Base-by-base conservation (phyloP, 345 rosid genomes). In the Gossypium ekmanianum region DNA sequence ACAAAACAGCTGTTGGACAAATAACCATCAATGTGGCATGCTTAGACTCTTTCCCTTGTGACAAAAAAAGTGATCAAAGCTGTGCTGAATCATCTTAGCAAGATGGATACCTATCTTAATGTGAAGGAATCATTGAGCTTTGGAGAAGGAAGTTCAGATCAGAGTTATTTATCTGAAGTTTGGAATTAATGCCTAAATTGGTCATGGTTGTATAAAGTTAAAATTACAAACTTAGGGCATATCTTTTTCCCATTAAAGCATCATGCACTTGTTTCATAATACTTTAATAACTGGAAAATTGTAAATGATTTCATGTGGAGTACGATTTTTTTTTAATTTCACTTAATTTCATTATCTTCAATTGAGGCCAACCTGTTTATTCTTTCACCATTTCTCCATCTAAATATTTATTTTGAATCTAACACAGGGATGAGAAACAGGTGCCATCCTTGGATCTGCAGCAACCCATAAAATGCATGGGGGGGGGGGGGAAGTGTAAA, bases 151-250 rank as follows among this genome's bases (percentile, higher is more conserved):
- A 75, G 79, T 22, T 75, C 77, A 9, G 84, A 68, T 14, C 56
- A 82, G 39, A 84, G 84, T 74, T 79, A 75, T 61, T 68, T 82
- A 50, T 83, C 85, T 72, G 84, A 83, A 57, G 81, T 78, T 44
- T 81, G 83, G 86, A 66, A 66, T 22, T 66, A 74, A 79, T 50
- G 8, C 29, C 13, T 16, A 48, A 13, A 52, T 13, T 24, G 9
- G 39, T 48, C 20, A 14, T 47, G 1, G 13, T 68, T 68, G 39
- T 50, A 24, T 47, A 68, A 22, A 20, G 0, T 22, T 22, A 24
- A 24, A 58, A 20, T 20, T 48, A 13, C 20, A 16, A 52, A 51
- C 17, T 52, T 54, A 24, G 61, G 61, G 12, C 10, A 26, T 3
- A 10, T 54, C 0, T 10, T 10, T 4, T 29, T 54, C 2, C 59